Evolutionary conservation across 257 asterid species (phyloP), one percentile per base, ranked within the genome.

Genomic region (Penstemon barbatus): DNA sequence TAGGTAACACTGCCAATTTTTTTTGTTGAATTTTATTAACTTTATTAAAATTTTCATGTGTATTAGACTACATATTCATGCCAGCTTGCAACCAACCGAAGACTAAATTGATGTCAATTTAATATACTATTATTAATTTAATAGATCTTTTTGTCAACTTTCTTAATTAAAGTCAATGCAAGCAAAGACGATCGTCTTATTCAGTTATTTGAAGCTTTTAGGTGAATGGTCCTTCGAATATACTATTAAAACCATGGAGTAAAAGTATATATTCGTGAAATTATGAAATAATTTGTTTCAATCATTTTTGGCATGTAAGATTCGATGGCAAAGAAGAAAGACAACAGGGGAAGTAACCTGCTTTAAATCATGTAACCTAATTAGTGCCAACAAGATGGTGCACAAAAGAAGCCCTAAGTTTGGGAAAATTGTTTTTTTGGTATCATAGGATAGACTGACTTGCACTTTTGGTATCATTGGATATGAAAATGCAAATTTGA

Each of bases 351-450:
- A 50, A 74, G 71, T 50, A 13, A 65, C 59, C 65, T 51, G 50
- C 59, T 15, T 41, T 50, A 39, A 66, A 68, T 62, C 55, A 70
- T 67, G 68, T 53, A 70, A 74, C 82, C 82, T 77, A 74, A 74
- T 55, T 67, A 50, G 33, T 60, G 78, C 78, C 78, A 59, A 76
- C 70, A 25, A 25, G 33, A 25, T 25, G 33, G 33, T 25, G 33
- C 33, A 25, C 33, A 25, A 25, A 25, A 25, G 33, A 25, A 25
- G 33, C 33, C 2, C 33, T 25, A 25, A 2, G 33, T 25, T 25
- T 1, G n/a, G n/a, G n/a, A n/a, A n/a, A n/a, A n/a, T n/a, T n/a
- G n/a, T n/a, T n/a, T n/a, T n/a, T n/a, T n/a, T n/a, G n/a, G n/a
- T n/a, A n/a, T n/a, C n/a, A n/a, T n/a, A n/a, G n/a, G n/a, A n/a